Evolutionary conservation across 2,329 filamentous ascomycete genomes (phyloP).

Genomic region (Dactylellina haptotyla): DNA sequence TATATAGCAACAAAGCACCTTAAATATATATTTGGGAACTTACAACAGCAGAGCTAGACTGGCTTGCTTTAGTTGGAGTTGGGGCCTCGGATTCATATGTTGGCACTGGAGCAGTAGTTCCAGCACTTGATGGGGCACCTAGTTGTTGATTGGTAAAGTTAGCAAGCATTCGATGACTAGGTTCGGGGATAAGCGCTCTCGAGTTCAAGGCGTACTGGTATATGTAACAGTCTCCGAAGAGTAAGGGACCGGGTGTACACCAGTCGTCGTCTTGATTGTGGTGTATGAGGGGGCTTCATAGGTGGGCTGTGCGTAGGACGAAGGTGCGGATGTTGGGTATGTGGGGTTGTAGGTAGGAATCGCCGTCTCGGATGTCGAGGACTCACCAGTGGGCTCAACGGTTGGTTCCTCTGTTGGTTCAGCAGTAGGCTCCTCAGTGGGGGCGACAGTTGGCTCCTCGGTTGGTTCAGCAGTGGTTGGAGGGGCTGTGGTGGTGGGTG

Average conservation of each 20-base stretch:
- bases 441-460: slow-evolving; percentile 8
- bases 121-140: slow-evolving; percentile 11
- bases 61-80: slow-evolving; percentile 25
- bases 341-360: slow-evolving; percentile 16
- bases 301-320: slow-evolving; percentile 16
- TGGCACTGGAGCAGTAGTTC: slow-evolving; percentile 5
- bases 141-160: background rate
- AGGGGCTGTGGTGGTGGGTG: slow-evolving; percentile 12
- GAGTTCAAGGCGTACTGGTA: slow-evolving; percentile 38
- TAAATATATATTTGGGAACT: background rate
- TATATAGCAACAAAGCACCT: background rate
- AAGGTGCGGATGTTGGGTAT: slow-evolving; percentile 33
- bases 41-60: slow-evolving; percentile 35
- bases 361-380: background rate
- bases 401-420: background rate
- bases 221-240: slow-evolving; percentile 22
- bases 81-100: background rate
- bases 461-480: slow-evolving; percentile 8
- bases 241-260: slow-evolving; percentile 12
- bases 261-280: slow-evolving; percentile 38
- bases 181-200: background rate
- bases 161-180: slow-evolving; percentile 2
- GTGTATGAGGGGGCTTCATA: slow-evolving; percentile 34
- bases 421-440: slow-evolving; percentile 8
- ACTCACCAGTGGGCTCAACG: background rate